These are phyloP conservation scores for Borovskyia barvae DNA, from an alignment of 208 protist species.

Conservation along the genomic window DNA sequence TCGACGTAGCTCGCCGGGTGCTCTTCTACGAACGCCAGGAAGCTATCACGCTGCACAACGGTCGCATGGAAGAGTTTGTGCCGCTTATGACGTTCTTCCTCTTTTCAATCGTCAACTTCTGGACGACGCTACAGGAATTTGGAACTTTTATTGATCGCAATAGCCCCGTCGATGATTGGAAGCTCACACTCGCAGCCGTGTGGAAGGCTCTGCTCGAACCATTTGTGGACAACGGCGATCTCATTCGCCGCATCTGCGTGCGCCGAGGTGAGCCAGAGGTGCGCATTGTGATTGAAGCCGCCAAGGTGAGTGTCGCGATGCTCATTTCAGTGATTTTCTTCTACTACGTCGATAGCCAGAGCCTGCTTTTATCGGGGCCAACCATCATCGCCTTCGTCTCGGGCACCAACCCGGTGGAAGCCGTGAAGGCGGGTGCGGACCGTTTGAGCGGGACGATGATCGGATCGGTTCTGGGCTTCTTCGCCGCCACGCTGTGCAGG, in stretches of 20 bases:
- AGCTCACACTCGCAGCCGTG: constrained; percentile 30
- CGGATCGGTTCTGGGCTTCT: constrained; percentile 72
- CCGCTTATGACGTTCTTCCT: constrained; percentile 84
- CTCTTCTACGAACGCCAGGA: constrained; percentile 59
- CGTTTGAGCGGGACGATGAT: constrained; percentile 68
- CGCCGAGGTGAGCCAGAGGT: constrained; percentile 36
- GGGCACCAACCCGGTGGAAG: constrained; percentile 71
- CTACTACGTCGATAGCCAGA: constrained; percentile 57
- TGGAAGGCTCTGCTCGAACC: constrained; percentile 31
- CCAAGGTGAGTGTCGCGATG: constrained; percentile 77
- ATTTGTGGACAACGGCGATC: constrained; percentile 40
- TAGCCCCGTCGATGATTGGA: constrained; percentile 15
- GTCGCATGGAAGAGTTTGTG: constrained; percentile 74
- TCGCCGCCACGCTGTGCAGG: constrained; percentile 51
- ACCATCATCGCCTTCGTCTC: constrained; percentile 81
- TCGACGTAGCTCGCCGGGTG: constrained; percentile 46
- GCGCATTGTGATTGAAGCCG: constrained; percentile 66
- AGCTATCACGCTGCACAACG: constrained; percentile 5
- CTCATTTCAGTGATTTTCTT: constrained; percentile 76
- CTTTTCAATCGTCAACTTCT: constrained; percentile 80
- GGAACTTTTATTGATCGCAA: constrained; percentile 30
- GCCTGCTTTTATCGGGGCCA: constrained; percentile 63
- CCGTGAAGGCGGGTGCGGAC: constrained; percentile 53
- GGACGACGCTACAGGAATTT: constrained; percentile 59
- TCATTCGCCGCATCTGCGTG: constrained; percentile 38